Base-by-base conservation (phyloP, 345 rosid species). In the Arabidopsis arenosa region DNA sequence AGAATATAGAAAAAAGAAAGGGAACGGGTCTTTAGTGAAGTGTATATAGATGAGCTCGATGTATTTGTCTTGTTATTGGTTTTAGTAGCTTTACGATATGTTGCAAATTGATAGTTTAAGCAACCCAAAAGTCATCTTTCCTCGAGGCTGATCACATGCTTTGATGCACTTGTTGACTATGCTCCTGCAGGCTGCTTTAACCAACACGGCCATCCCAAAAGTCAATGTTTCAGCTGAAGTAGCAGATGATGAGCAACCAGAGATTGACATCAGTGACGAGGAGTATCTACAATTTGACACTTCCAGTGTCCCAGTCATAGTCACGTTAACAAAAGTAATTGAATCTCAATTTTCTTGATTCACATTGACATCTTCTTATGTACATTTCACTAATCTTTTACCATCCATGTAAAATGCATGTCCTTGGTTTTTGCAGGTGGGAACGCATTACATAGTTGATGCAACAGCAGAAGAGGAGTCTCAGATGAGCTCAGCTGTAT, bases 381-480 rank as follows among this genome's bases (percentile, higher is more conserved):
- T 54, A 11, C n/a, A 28, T 52, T 49, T 36, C 5, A 9, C 45
- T 48, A 23, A 43, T 52, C 33, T 48, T 7, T 23, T 59, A 66
- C 5, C 62, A 32, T 70, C 12, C 39, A 18, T 49, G 28, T 33
- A 32, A 41, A 63, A 37, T 45, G 39, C 8, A 1, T 49, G 26
- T 32, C 47, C 44, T 4, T 68, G 45, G 15, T 8, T 53, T 63
- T 66, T 11, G 43, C 52, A 92, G 99, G 96, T 92, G 40, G 94
- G 96, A 48, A 78, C 68, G 63, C 88, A 89, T 74, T 88, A 82
- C 69, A 88, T 92, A 30, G 94, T 88, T 28, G 99, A 92, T 82
- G 96, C 99, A 44, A 90, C 99, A 66, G 77, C 83, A 6, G 99
- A 95, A 79, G 97, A 95, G 74, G 94, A 95, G 83, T 90, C 99